Evolutionary conservation across 176 grass and related monocot species (phyloP).

Genomic region (Hyparrhenia diplandra): DNA sequence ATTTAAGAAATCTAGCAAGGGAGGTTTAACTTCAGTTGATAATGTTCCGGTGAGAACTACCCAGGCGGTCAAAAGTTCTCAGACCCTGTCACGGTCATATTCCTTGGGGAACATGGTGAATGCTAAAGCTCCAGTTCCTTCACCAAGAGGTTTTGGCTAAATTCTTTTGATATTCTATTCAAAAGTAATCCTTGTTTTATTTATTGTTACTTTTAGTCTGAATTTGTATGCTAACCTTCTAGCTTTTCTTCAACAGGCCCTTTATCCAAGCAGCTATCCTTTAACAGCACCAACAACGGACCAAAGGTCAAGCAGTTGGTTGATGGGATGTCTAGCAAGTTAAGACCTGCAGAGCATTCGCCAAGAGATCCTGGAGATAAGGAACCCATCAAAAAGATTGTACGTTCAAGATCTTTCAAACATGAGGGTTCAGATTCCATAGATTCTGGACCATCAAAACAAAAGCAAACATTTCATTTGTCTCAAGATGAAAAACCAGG

Average conservation of each 20-base stretch:
- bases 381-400: conserved; percentile 38
- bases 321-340: conserved; percentile 46
- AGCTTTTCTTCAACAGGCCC: conserved; percentile 39
- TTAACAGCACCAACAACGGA: conserved; percentile 45
- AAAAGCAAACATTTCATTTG: conserved; percentile 41
- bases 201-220: conserved; percentile 12
- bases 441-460: conserved; percentile 39
- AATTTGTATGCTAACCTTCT: conserved; percentile 24
- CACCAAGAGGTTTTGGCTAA: conserved; percentile 67
- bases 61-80: conserved; percentile 43
- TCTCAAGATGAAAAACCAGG: conserved; percentile 50
- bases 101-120: conserved; percentile 50
- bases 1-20: conserved; percentile 44
- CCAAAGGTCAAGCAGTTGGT: conserved; percentile 72
- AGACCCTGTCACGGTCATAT: conserved; percentile 51
- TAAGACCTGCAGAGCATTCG: conserved; percentile 44
- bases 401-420: conserved; percentile 61
- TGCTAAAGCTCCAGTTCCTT: conserved; percentile 51
- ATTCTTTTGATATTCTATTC: conserved; percentile 10
- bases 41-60: conserved; percentile 27
- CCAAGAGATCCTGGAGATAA: conserved; percentile 44
- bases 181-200: conserved; percentile 6
- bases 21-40: conserved; percentile 31
- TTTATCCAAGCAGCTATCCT: conserved; percentile 82
- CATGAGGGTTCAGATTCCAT: conserved; percentile 30